phyloP scores from a whole-genome alignment of 2,329 filamentous ascomycete species.

The Ophiostoma triangulosporum region DNA sequence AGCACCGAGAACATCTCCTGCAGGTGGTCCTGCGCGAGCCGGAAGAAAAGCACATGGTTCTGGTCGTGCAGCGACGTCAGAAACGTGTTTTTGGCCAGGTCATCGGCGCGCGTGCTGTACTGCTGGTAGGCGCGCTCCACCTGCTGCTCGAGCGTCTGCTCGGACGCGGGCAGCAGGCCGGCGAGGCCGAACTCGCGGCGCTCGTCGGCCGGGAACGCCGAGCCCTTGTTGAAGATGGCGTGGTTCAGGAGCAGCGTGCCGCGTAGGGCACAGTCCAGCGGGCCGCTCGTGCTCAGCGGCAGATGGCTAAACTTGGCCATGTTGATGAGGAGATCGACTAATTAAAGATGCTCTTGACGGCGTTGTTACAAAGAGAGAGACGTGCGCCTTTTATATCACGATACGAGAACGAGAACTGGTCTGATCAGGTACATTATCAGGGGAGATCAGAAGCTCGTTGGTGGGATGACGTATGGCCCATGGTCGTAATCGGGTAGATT shows the following conservation, averaged over 20 bases:
- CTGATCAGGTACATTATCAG: too few species aligned
- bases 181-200: conserved; percentile 55
- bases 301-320: conserved; percentile 26
- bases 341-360: too few species aligned
- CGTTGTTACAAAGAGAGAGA: too few species aligned
- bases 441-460: too few species aligned
- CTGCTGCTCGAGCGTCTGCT: conserved; percentile 67
- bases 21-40: conserved; percentile 61
- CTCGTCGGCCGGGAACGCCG: conserved; percentile 59
- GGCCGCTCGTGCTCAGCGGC: conserved; percentile 33
- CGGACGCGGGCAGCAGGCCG: conserved; percentile 56
- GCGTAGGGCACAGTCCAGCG: conserved; percentile 34
- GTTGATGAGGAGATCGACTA: not conserved
- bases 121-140: conserved; percentile 67
- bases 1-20: conserved; percentile 85
- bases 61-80: conserved; percentile 75
- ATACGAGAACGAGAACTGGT: not conserved
- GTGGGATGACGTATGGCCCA: not conserved
- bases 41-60: conserved; percentile 72
- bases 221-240: conserved; percentile 70
- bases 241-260: conserved; percentile 47
- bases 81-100: conserved; percentile 76
- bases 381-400: too few species aligned
- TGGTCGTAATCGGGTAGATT: too few species aligned
- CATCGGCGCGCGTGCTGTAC: conserved; percentile 47